These are phyloP conservation scores for Cordyceps pruinosa DNA, from an alignment of 2,329 filamentous ascomycete species.

Conservation along the genomic window DNA sequence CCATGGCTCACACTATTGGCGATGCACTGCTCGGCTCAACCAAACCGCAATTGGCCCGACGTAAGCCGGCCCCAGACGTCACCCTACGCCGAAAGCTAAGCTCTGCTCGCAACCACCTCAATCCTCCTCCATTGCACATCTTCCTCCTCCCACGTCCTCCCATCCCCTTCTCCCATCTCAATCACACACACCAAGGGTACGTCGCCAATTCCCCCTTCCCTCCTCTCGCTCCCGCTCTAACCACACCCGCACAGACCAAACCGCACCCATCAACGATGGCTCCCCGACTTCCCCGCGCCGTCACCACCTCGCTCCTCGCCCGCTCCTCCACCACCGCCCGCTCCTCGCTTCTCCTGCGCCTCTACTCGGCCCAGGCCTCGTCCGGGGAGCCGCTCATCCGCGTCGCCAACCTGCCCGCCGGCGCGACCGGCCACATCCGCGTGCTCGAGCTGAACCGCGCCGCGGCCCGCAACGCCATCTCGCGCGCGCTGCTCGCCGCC, in stretches of 20 bases:
- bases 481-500: conserved; percentile 63
- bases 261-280: not conserved
- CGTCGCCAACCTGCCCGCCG: conserved; percentile 67
- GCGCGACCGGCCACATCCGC: conserved; percentile 75
- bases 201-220: not conserved
- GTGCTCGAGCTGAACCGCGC: conserved; percentile 84
- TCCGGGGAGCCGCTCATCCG: conserved; percentile 54
- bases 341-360: conserved; percentile 15
- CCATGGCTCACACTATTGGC: too few relatives aligned
- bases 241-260: not conserved
- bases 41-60: conserved; percentile 6
- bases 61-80: conserved; percentile 8
- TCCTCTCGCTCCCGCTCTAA: not conserved
- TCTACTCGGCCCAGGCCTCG: conserved; percentile 41
- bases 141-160: not conserved
- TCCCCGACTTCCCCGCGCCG: conserved; percentile 9
- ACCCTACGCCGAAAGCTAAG: not conserved
- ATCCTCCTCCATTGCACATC: not conserved
- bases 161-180: not conserved
- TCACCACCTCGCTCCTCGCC: conserved; percentile 21
- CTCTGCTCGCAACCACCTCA: not conserved
- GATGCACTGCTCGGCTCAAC: not conserved
- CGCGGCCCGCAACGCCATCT: conserved; percentile 83
- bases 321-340: conserved; percentile 17
- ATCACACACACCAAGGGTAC: not conserved